Conservation (phyloP, 2,329 filamentous ascomycete genomes). For the Magnaporthiopsis rhizophila region DNA sequence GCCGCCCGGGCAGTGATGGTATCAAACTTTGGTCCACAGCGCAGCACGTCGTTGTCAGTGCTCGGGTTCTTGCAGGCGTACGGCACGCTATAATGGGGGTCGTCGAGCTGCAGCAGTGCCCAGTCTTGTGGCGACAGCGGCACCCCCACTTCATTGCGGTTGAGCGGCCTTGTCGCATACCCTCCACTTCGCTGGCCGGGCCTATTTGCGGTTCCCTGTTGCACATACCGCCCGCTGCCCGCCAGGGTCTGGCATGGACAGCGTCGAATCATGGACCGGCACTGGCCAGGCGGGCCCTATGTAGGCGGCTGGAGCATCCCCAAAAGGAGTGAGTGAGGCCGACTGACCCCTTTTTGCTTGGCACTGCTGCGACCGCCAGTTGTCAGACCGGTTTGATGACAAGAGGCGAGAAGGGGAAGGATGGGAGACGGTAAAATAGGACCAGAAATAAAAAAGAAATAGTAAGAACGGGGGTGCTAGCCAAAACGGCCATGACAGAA, state of each 20-base stretch:
- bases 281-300: too few relatives aligned
- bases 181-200: too few relatives aligned
- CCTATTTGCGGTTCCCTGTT: background rate
- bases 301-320: background rate
- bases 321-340: background rate
- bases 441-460: background rate
- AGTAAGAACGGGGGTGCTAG: background rate
- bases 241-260: background rate
- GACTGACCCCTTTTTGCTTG: background rate
- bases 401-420: background rate
- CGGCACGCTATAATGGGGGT: constrained; percentile 9
- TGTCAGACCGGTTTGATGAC: background rate
- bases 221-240: background rate
- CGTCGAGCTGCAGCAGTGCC: background rate
- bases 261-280: background rate
- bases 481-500: background rate
- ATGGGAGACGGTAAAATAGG: background rate
- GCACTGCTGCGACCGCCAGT: background rate
- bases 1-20: background rate
- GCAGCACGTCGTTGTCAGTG: background rate
- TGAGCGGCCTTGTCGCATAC: background rate
- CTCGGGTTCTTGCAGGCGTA: constrained; percentile 17
- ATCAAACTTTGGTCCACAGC: background rate
- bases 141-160: background rate
- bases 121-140: background rate